Conservation (phyloP, 176 grass and related monocot genomes). For the Zoysia pacifica region DNA sequence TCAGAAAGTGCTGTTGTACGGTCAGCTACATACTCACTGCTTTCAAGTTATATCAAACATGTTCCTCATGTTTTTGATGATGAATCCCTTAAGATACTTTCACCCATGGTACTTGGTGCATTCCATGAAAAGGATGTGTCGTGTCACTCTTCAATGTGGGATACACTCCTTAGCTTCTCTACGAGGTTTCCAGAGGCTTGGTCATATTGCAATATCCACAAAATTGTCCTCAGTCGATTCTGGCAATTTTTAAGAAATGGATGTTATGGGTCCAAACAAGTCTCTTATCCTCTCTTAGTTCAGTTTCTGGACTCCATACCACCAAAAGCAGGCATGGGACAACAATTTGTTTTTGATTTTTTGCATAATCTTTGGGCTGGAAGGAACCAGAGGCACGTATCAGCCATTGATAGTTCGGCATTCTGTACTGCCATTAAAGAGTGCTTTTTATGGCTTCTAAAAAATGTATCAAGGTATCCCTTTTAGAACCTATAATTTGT, state of each 20-base stretch:
- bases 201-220: constrained; percentile 83
- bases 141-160: constrained; percentile 93
- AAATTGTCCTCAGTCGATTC: constrained; percentile 66
- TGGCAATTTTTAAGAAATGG: constrained; percentile 85
- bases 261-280: constrained; percentile 86
- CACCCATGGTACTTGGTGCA: constrained; percentile 66
- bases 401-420: constrained; percentile 60
- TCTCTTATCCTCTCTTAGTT: constrained; percentile 74
- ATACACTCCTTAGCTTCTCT: constrained; percentile 73
- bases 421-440: constrained; percentile 73
- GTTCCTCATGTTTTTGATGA: constrained; percentile 76
- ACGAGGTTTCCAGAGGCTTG: constrained; percentile 79
- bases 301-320: constrained; percentile 85
- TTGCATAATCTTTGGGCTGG: constrained; percentile 86
- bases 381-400: constrained; percentile 69
- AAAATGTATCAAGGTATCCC: constrained; percentile 68
- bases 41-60: constrained; percentile 85
- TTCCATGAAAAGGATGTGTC: constrained; percentile 82
- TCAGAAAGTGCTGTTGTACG: constrained; percentile 67
- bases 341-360: constrained; percentile 81
- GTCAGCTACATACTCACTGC: constrained; percentile 73
- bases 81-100: constrained; percentile 73
- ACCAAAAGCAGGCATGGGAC: constrained; percentile 46
- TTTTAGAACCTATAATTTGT: constrained; percentile 24
- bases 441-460: constrained; percentile 73